These are phyloP conservation scores for Kwoniella pini DNA, from an alignment of 768 basidiomycete genomes.

Conservation along the genomic window DNA sequence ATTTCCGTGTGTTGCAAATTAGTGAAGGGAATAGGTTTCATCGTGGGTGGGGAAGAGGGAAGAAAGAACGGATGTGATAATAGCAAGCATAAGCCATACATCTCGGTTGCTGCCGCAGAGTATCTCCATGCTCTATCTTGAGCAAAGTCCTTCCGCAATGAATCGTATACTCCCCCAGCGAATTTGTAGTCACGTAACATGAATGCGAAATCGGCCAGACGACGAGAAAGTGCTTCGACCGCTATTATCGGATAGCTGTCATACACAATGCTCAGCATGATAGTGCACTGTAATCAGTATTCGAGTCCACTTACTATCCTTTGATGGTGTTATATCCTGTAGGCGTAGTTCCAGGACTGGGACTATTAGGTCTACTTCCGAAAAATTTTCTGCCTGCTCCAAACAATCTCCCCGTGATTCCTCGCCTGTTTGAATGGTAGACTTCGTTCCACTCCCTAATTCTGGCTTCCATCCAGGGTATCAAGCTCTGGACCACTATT, in stretches of 20 bases:
- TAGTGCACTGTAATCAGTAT: neutral
- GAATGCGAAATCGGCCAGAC: constrained; percentile 95
- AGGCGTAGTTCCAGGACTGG: constrained; percentile 32
- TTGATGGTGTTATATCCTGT: constrained; percentile 52
- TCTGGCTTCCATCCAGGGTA: constrained; percentile 97
- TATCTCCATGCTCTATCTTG: constrained; percentile 54
- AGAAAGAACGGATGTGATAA: constrained; percentile 53
- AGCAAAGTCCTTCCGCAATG: constrained; percentile 70
- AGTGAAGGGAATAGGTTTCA: constrained; percentile 30
- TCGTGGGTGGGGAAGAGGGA: constrained; percentile 37
- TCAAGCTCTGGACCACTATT: constrained; percentile 80
- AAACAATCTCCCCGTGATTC: constrained; percentile 56
- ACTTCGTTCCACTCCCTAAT: constrained; percentile 90
- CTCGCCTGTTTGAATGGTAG: constrained; percentile 53
- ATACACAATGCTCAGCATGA: too few species aligned
- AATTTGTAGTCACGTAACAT: constrained; percentile 86
- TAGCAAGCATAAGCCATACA: constrained; percentile 60
- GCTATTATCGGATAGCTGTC: constrained; percentile 53
- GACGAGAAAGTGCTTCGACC: constrained; percentile 58
- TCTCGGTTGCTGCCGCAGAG: constrained; percentile 72
- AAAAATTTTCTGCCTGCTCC: constrained; percentile 57
- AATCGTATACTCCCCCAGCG: constrained; percentile 80
- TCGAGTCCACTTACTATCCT: constrained; percentile 51
- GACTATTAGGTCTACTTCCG: constrained; percentile 50
- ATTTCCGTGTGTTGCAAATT: constrained; percentile 47